These are phyloP conservation scores for Pleurostoma richardsiae DNA, from an alignment of 2,329 filamentous ascomycete species.

Conservation along the genomic window DNA sequence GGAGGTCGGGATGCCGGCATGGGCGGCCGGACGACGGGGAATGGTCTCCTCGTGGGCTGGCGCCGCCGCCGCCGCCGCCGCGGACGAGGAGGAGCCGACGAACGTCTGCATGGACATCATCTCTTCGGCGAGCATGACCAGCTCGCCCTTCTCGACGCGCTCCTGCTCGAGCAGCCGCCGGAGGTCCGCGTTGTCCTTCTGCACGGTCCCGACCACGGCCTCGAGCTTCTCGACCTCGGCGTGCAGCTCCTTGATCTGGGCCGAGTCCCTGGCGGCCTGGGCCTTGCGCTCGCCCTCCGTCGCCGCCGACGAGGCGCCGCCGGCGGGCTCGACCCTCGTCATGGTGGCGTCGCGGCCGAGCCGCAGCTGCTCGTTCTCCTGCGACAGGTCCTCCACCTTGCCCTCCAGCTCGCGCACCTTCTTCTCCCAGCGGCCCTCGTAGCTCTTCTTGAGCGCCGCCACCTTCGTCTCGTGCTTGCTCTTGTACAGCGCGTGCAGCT, in stretches of 20 bases:
- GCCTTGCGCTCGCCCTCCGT: slow-evolving; percentile 46
- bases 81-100: slow-evolving; percentile 23
- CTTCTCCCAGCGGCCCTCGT: slow-evolving; percentile 88
- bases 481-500: slow-evolving; percentile 91
- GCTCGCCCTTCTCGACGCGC: slow-evolving; percentile 76
- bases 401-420: slow-evolving; percentile 73
- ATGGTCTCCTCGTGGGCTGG: background rate
- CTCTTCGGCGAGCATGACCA: slow-evolving; percentile 77
- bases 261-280: slow-evolving; percentile 60
- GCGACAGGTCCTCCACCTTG: slow-evolving; percentile 62
- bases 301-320: slow-evolving; percentile 25
- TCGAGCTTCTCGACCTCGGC: slow-evolving; percentile 72
- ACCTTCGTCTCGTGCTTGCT: slow-evolving; percentile 97
- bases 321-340: slow-evolving; percentile 47
- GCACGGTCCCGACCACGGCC: slow-evolving; percentile 65
- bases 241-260: slow-evolving; percentile 63
- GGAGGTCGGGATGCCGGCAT: slow-evolving; percentile 15
- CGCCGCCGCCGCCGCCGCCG: slow-evolving; percentile 15
- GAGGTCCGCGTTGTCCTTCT: slow-evolving; percentile 63
- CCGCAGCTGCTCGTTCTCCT: slow-evolving; percentile 72
- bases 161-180: slow-evolving; percentile 65
- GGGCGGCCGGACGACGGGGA: background rate
- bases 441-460: slow-evolving; percentile 75
- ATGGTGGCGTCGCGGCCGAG: slow-evolving; percentile 61
- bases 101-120: slow-evolving; percentile 67